Percentiles rank a stretch among this genome's conserved stretches.
These are phyloP conservation scores for Saccharomyces jurei DNA, from an alignment of 805 yeast species.

Conservation along the genomic window DNA sequence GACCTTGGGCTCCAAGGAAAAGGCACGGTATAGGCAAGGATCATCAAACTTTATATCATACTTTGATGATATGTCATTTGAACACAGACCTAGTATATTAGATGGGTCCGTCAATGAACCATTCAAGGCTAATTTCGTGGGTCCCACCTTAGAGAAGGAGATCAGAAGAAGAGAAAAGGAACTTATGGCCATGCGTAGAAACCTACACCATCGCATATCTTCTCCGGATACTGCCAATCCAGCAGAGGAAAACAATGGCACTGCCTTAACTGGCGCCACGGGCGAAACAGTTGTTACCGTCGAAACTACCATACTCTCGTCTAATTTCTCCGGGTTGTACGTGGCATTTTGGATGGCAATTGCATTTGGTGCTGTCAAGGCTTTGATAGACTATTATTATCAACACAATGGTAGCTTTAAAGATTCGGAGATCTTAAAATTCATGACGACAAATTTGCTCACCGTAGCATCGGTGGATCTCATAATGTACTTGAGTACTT, in stretches of 20 bases:
- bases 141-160: conserved; percentile 25
- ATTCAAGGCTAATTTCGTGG: conserved; percentile 21
- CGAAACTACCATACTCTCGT: conserved; percentile 4
- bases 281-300: background rate
- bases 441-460: conserved; percentile 53
- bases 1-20: conserved; percentile 16
- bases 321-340: conserved; percentile 66
- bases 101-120: conserved; percentile 36
- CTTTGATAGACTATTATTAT: conserved; percentile 45
- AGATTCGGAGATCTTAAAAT: conserved; percentile 46
- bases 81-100: conserved; percentile 40
- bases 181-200: background rate
- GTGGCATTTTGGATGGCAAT: conserved; percentile 71
- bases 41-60: conserved; percentile 36
- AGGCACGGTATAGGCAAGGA: conserved; percentile 15
- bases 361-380: conserved; percentile 46
- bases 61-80: conserved; percentile 47
- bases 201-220: background rate
- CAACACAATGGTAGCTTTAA: conserved; percentile 32
- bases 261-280: background rate
- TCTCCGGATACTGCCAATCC: background rate
- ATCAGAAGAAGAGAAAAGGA: conserved; percentile 10
- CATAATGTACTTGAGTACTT: conserved; percentile 62
- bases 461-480: conserved; percentile 70
- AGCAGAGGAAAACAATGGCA: background rate